Base-by-base conservation (phyloP, 352 stramenopile genomes). In the Bremia lactucae region DNA sequence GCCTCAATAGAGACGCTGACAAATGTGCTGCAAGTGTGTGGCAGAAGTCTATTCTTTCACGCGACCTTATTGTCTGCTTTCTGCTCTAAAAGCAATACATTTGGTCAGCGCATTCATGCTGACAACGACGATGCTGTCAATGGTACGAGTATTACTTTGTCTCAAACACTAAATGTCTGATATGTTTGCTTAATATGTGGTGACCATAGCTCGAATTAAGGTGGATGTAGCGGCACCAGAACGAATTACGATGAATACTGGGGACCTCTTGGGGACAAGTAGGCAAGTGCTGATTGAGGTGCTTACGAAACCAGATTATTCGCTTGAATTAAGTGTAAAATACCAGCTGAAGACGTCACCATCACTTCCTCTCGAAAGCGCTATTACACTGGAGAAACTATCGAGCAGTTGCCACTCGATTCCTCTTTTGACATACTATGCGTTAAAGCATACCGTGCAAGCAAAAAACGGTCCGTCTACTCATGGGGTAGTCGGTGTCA, bases 1-100 rank as follows among this genome's bases (percentile, higher is more conserved):
- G 65, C 68, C n/a, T 85, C 80, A 13, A 59, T 57, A 2, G 62
- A 62, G 36, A 87, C 71, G 4, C 46, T 93, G 16, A 55, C 48
- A 10, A 80, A 61, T 16, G 69, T 90, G 33, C 58, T 93, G n/a
- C 65, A 86, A 55, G 73, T 93, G 25, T 86, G 72, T 39, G 77
- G 77, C 2, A 67, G 87, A 45, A 93, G 76, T 49, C 47, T 93
- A n/a, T 83, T 90, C 35, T 93, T 93, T 58, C 77, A 93, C 41
- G 83, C 77, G 15, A 54, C 89, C 6, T 42, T 93, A 15, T 55
- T 89, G 3, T 87, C 75, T 15, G 71, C 65, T 1, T 93, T 93
- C 42, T 72, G 59, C 38, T 80, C 69, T 7, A 73, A 64, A 49
- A 82, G 65, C 38, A 87, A 74, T 33, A 68, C 62, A 1, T 90